Base-by-base conservation (phyloP, 176 grass and related monocot genomes). In the Aegilops bicornis region DNA sequence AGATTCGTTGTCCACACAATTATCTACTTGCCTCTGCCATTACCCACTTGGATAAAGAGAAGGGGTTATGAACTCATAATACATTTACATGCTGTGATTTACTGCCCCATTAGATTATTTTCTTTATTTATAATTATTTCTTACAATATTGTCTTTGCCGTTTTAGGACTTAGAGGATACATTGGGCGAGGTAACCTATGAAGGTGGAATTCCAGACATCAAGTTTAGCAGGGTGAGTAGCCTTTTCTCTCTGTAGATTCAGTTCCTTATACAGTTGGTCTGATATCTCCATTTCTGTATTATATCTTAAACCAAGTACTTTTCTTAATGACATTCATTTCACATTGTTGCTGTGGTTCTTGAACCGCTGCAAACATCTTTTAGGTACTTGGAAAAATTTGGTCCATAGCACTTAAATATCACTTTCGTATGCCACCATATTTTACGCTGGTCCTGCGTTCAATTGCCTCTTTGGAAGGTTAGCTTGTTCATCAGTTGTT, bases 341-440 rank as follows among this genome's bases (percentile, higher is more conserved):
- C 27, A 76, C 43, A 39, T 71, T 54, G 22, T n/a, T 78, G 31
- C 12, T 92, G 63, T 83, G 37, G 42, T 90, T 27, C 40, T 84
- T 78, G 30, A 83, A 90, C 70, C 59, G 56, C 19, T 73, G 74
- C 31, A 77, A 84, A 82, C n/a, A 66, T 91, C 43, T 74, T 93
- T 27, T 79, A 98, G 96, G 96, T 98, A 86, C 93, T 98, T 91
- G 90, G 87, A 63, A 98, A 91, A 84, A 90, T 95, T 73, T 98
- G 88, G 93, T 95, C 90, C 19, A 86, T 98, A 76, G 93, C 96
- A 80, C 79, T 98, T 82, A 95, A 91, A 63, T 93, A 98, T 78
- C 91, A 98, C 16, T 98, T 98, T 81, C 93, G 86, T 73, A 98
- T 98, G 96, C 96, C 96, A 52, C 88, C 96, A 40, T 98, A 95